phyloP scores from a whole-genome alignment of 2,329 filamentous ascomycete genomes.

The Trichoderma sp. region DNA sequence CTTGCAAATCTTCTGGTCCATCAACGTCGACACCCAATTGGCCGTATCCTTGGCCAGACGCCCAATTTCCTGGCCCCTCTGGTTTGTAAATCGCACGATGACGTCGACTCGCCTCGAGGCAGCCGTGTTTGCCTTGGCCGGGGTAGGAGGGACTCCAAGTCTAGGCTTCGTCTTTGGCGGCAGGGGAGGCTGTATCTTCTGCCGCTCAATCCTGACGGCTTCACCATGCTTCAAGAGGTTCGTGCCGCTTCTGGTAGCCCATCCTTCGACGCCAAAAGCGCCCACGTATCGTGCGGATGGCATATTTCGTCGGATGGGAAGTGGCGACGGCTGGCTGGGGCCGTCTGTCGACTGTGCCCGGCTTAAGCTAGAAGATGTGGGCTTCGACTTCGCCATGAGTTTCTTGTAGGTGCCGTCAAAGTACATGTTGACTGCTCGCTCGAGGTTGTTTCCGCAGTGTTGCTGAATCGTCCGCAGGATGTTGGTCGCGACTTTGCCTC shows the following conservation, averaged over 20 bases:
- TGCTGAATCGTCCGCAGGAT: conserved; percentile 54
- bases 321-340: conserved; percentile 25
- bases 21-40: conserved; percentile 86
- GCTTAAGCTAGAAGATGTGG: conserved; percentile 22
- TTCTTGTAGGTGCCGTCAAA: conserved; percentile 69
- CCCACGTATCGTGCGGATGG: conserved; percentile 72
- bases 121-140: conserved; percentile 48
- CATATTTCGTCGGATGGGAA: conserved; percentile 35
- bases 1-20: conserved; percentile 85
- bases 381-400: conserved; percentile 40
- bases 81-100: conserved; percentile 86
- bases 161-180: conserved; percentile 50
- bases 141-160: conserved; percentile 40
- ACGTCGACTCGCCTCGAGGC: conserved; percentile 74
- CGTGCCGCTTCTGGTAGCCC: conserved; percentile 83
- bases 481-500: conserved; percentile 55
- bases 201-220: conserved; percentile 80
- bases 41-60: conserved; percentile 84
- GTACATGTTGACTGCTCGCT: conserved; percentile 69
- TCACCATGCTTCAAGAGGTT: conserved; percentile 80
- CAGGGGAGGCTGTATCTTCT: conserved; percentile 68
- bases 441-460: conserved; percentile 59
- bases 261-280: conserved; percentile 87
- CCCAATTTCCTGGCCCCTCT: conserved; percentile 78
- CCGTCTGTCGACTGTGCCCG: conserved; percentile 23